Conservation (phyloP, 495 filamentous ascomycete species). For the Penicillium malachiteum region DNA sequence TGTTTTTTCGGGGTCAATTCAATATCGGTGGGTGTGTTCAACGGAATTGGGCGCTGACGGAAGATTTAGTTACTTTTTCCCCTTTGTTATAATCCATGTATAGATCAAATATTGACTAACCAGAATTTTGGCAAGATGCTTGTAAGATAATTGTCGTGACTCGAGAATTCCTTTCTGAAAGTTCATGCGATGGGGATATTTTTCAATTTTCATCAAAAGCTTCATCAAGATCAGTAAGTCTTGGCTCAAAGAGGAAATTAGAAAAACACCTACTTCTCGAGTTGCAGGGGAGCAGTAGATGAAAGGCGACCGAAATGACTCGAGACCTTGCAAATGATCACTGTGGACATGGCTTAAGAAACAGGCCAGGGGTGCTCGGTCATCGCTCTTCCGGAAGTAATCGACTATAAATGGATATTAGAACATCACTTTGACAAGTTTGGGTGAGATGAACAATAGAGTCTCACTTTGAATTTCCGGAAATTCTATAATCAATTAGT, state of each 20-base stretch:
- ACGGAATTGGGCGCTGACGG: constrained; percentile 70
- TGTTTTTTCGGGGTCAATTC: constrained; percentile 65
- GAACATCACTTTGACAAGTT: background rate
- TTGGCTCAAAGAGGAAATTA: background rate
- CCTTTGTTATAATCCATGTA: background rate
- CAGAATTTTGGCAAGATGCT: constrained; percentile 69
- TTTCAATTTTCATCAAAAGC: constrained; percentile 71
- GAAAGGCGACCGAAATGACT: constrained; percentile 72
- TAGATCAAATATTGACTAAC: constrained; percentile 30
- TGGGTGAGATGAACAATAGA: background rate
- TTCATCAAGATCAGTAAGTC: constrained; percentile 17
- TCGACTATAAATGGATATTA: constrained; percentile 56
- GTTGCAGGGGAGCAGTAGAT: constrained; percentile 90
- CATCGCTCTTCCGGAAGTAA: constrained; percentile 67
- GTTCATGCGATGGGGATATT: constrained; percentile 75
- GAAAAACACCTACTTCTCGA: constrained; percentile 54
- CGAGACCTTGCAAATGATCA: constrained; percentile 84
- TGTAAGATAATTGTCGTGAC: constrained; percentile 64
- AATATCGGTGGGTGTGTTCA: constrained; percentile 77
- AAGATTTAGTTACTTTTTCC: background rate
- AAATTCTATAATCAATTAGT: constrained; percentile 34
- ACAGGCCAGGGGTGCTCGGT: constrained; percentile 69
- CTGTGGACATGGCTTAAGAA: constrained; percentile 94
- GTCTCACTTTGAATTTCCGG: constrained; percentile 39
- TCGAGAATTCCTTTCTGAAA: constrained; percentile 77